A percentile compares a stretch with the other conserved stretches of the same genome.
Evolutionary conservation across 441 rosid species (phyloP).

Genomic region (Mallotus japonicus): DNA sequence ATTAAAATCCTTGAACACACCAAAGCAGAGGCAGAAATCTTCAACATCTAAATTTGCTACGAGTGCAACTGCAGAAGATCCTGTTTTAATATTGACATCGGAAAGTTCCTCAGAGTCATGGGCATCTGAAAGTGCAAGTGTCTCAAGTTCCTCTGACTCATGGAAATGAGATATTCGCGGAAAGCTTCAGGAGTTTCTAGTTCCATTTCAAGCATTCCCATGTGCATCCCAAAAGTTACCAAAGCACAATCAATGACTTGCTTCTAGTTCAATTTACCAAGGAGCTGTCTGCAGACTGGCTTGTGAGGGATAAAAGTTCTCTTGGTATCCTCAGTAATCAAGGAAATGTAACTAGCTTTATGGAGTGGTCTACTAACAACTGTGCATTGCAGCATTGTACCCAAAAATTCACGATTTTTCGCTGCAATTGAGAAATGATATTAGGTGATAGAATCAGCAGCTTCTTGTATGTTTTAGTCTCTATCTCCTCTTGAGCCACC

Average conservation of each 20-base stretch:
- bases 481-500: background rate
- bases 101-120: conserved; percentile 34
- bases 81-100: conserved; percentile 8
- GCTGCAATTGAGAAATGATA: background rate
- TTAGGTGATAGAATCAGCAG: background rate
- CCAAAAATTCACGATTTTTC: background rate
- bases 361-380: background rate
- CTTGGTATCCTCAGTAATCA: too few species aligned
- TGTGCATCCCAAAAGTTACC: background rate
- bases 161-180: background rate
- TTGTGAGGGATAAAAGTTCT: too few species aligned
- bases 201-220: background rate
- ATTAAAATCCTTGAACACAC: conserved; percentile 14
- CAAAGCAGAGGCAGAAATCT: conserved; percentile 18
- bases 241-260: background rate
- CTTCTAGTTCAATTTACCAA: background rate
- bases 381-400: background rate
- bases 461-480: background rate
- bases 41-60: conserved; percentile 9
- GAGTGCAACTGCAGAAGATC: conserved; percentile 6
- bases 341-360: background rate
- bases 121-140: background rate
- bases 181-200: background rate
- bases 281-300: too few species aligned
- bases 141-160: background rate